Base-by-base conservation (phyloP, 1,284 basidiomycete species). In the Vanrija sp. region DNA sequence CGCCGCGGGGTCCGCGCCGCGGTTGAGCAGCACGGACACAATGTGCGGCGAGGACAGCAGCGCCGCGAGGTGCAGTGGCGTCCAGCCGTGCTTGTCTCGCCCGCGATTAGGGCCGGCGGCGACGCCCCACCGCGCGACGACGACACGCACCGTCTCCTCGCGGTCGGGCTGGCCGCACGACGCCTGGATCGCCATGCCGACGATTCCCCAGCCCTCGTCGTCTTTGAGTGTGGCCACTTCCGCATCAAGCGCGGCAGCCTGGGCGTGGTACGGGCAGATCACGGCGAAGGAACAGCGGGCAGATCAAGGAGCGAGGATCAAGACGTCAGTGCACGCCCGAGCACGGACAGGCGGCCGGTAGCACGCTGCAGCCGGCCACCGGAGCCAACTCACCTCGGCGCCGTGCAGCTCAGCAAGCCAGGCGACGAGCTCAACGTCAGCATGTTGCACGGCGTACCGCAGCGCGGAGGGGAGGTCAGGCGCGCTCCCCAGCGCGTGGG, bases 61-160 rank as follows among this genome's bases (percentile, higher is more conserved):
- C 15, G 88, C 89, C 10, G 94, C 92, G 78, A 95, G 89, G 72
- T 97, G 95, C n/a, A 98, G 80, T 1, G 94, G 86, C 3, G 91
- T 93, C 94, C 94, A 98, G 42, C 94, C 93, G 56, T 83, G 90
- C 91, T 55, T 52, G 58, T 70, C 67, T 34, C 64, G 58, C 2
- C 67, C 66, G 7, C 46, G 52, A 38, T 67, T 52, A 8, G 65
- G 68, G 14, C 71, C 71, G 5, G 59, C 55, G 8, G 57, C 56
- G 6, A 69, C 58, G 3, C 90, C 86, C 46, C 91, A 88, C 67
- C 91, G 85, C 45, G 84, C 81, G 16, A 91, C 84, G 38, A 96
- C 79, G 43, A 91, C 75, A 50, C 91, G 80, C 2, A 94, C 87
- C 57, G 86, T 88, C 73, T 96, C 92, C 73, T 95, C 91, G 58